Percentiles rank a stretch among this genome's conserved stretches.
These are phyloP conservation scores for Hirsutella rhossiliensis DNA, from an alignment of 2,329 filamentous ascomycete species.

Conservation along the genomic window DNA sequence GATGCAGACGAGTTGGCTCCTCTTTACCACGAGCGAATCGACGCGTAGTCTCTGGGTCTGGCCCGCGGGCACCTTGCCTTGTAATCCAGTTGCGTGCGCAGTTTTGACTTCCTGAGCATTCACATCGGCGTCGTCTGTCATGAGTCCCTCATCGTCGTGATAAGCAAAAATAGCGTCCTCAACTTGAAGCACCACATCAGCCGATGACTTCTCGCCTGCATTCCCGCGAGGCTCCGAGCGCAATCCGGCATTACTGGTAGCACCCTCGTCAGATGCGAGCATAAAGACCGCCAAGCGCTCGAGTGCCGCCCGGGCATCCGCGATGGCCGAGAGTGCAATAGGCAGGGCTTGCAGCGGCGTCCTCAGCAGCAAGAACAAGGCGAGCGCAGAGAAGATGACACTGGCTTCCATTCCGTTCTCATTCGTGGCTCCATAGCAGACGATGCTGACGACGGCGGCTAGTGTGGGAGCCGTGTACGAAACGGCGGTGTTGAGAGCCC, in stretches of 20 bases:
- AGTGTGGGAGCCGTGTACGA: slow-evolving; percentile 13
- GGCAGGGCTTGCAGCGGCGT: slow-evolving; percentile 10
- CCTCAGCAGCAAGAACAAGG: slow-evolving; percentile 13
- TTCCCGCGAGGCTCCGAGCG: not conserved
- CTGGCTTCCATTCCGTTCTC: not conserved
- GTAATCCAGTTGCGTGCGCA: not conserved
- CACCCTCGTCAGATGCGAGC: slow-evolving; percentile 4
- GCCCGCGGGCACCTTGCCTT: not conserved
- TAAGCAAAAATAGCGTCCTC: slow-evolving; percentile 8
- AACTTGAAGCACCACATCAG: slow-evolving; percentile 6
- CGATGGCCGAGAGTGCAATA: slow-evolving; percentile 10
- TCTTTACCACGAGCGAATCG: slow-evolving; percentile 1
- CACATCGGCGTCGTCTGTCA: not conserved
- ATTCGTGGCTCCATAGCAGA: not conserved
- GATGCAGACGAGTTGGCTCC: slow-evolving; percentile 2
- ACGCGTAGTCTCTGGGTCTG: not conserved
- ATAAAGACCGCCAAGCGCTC: slow-evolving; percentile 11
- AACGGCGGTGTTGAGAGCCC: slow-evolving; percentile 12
- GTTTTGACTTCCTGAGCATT: not conserved
- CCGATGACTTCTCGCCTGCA: not conserved
- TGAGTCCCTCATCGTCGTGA: slow-evolving; percentile 5
- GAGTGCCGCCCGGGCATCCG: slow-evolving; percentile 10
- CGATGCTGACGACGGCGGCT: slow-evolving; percentile 11
- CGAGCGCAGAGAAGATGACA: slow-evolving; percentile 8
- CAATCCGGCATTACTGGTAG: not conserved